Evolutionary conservation across 1,139 yeast genomes (phyloP), one percentile per base, ranked within the genome.

Genomic region (Geotrichum bryndzae): DNA sequence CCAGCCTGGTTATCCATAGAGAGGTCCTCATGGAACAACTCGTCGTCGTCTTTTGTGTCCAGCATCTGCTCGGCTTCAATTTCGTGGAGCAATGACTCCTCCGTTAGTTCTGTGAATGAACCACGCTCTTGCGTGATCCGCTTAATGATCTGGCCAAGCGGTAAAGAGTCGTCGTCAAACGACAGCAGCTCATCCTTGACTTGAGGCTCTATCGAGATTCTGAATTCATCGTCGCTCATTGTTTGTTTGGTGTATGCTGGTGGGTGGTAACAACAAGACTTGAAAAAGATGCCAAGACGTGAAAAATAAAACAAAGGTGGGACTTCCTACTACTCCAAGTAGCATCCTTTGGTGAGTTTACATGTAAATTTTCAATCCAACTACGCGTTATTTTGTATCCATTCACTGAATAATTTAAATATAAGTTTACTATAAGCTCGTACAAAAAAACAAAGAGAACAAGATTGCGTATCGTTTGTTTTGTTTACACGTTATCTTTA

Each of bases 71-170:
- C 18, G 48, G 48, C 48, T 61, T 70, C 77, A 54, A 82, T 79
- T 66, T 84, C 88, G 51, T 75, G 73, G 54, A 72, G 66, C 22
- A 88, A 73, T 1, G 79, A 76, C 10, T 81, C 84, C 69, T 88
- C 95, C 0, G 87, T 81, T 22, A 88, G 73, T 59, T 80, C 76
- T 15, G 76, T 73, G 70, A 70, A 80, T 67, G 81, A 73, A 10
- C 83, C 83, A n/a, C 81, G 74, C 62, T 80, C 83, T 15, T 70
- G 75, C 7, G 79, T 76, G 62, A 80, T 79, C 33, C 80, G 77
- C n/a, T 79, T 74, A 57, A 80, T 77, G n/a, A 77, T 69, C 64
- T 77, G 77, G 15, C 73, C 74, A 35, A 80, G 66, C 11, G 76
- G 84, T 62, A 60, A 55, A 11, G 56, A 61, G 7, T 59, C 59